Conservation (phyloP, 352 stramenopile genomes). For the Peronospora farinosa region DNA sequence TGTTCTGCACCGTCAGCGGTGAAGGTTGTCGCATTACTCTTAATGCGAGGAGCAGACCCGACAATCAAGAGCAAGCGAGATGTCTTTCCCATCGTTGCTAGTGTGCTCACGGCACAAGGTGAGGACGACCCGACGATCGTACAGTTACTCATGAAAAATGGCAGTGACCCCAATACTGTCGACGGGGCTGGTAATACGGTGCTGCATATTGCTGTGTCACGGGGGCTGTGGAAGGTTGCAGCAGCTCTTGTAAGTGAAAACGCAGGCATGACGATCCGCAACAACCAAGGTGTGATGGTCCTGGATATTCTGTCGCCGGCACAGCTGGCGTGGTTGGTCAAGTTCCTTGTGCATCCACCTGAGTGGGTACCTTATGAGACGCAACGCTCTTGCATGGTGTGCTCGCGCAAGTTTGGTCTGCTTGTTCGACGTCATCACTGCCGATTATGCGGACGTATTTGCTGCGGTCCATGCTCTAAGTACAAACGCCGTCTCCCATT, state of each 20-base stretch:
- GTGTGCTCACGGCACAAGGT: slow-evolving; percentile 62
- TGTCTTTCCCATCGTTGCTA: slow-evolving; percentile 73
- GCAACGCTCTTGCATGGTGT: slow-evolving; percentile 72
- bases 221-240: slow-evolving; percentile 70
- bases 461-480: slow-evolving; percentile 70
- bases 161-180: slow-evolving; percentile 67
- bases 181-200: slow-evolving; percentile 68
- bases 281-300: slow-evolving; percentile 66
- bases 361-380: slow-evolving; percentile 64
- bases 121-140: slow-evolving; percentile 70
- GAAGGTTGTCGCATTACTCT: slow-evolving; percentile 54
- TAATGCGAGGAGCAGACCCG: slow-evolving; percentile 49
- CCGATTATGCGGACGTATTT: slow-evolving; percentile 75
- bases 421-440: slow-evolving; percentile 77
- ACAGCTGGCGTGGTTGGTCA: slow-evolving; percentile 70
- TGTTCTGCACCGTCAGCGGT: slow-evolving; percentile 40
- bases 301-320: slow-evolving; percentile 63
- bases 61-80: slow-evolving; percentile 65
- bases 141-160: slow-evolving; percentile 66
- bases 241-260: slow-evolving; percentile 55
- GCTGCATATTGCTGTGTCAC: slow-evolving; percentile 70
- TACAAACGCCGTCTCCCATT: slow-evolving; percentile 70
- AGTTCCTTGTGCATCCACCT: slow-evolving; percentile 66
- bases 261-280: slow-evolving; percentile 67
- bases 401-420: slow-evolving; percentile 55